Conservation (phyloP, 306 rosid species). For the Vicia villosa region DNA sequence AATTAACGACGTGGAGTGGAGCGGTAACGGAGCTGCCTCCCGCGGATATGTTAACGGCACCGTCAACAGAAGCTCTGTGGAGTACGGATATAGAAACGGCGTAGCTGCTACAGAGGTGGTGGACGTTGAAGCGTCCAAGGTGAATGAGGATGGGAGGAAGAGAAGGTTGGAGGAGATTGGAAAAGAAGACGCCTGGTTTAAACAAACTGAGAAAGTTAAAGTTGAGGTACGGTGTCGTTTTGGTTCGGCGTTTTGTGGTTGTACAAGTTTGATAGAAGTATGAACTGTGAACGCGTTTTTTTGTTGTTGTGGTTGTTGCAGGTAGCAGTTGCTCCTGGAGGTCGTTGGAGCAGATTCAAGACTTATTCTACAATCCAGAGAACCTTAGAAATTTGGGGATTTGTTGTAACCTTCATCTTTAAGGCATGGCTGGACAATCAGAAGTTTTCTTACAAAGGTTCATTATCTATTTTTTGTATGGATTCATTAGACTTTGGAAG, state of each 20-base stretch:
- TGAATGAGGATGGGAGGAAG: slow-evolving; percentile 82
- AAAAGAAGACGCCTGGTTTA: slow-evolving; percentile 95
- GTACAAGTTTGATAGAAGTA: slow-evolving; percentile 1
- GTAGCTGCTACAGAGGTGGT: slow-evolving; percentile 42
- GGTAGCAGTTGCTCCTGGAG: slow-evolving; percentile 95
- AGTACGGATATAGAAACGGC: slow-evolving; percentile 54
- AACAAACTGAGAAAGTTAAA: slow-evolving; percentile 43
- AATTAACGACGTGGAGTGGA: slow-evolving; percentile 55
- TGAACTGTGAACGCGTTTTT: slow-evolving; percentile 28
- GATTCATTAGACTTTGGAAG: background rate
- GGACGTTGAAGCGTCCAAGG: slow-evolving; percentile 43
- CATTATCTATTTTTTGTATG: slow-evolving; percentile 4
- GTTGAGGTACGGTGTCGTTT: slow-evolving; percentile 56
- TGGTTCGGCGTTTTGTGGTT: background rate
- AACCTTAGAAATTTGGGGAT: slow-evolving; percentile 97
- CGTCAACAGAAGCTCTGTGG: slow-evolving; percentile 56
- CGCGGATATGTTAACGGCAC: slow-evolving; percentile 49
- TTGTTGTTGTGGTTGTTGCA: slow-evolving; percentile 30
- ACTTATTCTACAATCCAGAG: slow-evolving; percentile 97
- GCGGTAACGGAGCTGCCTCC: slow-evolving; percentile 60
- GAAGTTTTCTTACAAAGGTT: slow-evolving; percentile 85
- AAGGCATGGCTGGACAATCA: slow-evolving; percentile 80
- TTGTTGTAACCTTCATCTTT: slow-evolving; percentile 64
- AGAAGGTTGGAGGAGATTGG: slow-evolving; percentile 94
- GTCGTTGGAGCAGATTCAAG: slow-evolving; percentile 95